Conservation (phyloP, 148 eudicot genomes). For the Silene conica region DNA sequence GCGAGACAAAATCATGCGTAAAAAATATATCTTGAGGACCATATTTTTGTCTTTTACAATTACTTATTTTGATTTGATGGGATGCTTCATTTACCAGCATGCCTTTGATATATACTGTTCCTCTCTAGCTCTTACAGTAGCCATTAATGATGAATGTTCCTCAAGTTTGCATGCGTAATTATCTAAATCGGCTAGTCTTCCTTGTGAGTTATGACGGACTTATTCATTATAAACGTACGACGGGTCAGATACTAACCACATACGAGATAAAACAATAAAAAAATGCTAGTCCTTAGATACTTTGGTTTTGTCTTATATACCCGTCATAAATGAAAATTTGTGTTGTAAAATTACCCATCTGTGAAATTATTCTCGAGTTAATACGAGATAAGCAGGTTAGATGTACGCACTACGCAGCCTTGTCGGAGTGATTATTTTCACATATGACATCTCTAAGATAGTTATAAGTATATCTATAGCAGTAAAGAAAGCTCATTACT, state of each 20-base stretch:
- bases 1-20: background rate
- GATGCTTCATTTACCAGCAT: background rate
- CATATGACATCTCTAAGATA: background rate
- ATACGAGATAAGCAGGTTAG: background rate
- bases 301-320: no score
- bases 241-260: no score
- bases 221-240: no score
- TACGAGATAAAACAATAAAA: no score
- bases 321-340: no score
- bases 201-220: no score
- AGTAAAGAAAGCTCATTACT: no score
- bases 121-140: background rate
- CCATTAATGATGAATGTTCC: background rate
- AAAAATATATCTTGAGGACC: background rate
- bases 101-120: background rate
- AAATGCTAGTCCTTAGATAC: no score
- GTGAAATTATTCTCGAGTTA: background rate
- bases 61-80: constrained; percentile 2
- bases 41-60: background rate
- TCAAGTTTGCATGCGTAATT: background rate
- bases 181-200: no score
- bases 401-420: background rate
- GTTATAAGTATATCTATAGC: no score
- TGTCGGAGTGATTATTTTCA: background rate
- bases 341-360: no score